A percentile compares a stretch with the other conserved stretches of the same genome.
Conservation (phyloP, 164 flowering plant genomes). For the Nymphaea colorata region DNA sequence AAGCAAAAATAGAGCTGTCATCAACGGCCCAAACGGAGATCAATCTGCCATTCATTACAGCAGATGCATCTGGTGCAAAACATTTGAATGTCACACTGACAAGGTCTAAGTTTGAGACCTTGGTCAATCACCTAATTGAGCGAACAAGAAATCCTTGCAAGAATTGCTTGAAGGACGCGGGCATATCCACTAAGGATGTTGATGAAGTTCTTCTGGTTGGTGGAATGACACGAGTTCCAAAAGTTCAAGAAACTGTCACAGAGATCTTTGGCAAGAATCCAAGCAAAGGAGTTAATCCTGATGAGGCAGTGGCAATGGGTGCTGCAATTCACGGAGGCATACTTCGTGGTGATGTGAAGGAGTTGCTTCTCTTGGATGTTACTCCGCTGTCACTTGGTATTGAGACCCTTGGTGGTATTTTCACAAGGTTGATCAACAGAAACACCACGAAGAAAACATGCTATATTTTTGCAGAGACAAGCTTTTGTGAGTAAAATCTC, state of each 20-base stretch:
- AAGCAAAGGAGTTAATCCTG: slow-evolving; percentile 69
- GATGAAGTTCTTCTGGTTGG: slow-evolving; percentile 75
- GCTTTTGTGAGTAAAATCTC: too few species aligned
- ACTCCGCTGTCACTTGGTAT: slow-evolving; percentile 64
- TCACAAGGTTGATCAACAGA: slow-evolving; percentile 51
- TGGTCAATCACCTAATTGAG: slow-evolving; percentile 46
- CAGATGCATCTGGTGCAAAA: slow-evolving; percentile 65
- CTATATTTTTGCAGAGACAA: too few species aligned
- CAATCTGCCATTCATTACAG: slow-evolving; percentile 38
- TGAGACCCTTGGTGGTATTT: slow-evolving; percentile 63
- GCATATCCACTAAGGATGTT: slow-evolving; percentile 38
- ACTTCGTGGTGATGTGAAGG: slow-evolving; percentile 65
- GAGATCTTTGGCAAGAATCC: slow-evolving; percentile 59
- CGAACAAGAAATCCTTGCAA: slow-evolving; percentile 47
- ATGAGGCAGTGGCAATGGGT: slow-evolving; percentile 77
- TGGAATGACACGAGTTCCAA: slow-evolving; percentile 70
- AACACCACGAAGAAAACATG: slow-evolving; percentile 18
- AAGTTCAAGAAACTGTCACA: slow-evolving; percentile 52
- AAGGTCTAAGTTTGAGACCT: slow-evolving; percentile 51
- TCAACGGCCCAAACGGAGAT: slow-evolving; percentile 59
- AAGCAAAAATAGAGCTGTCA: slow-evolving; percentile 64
- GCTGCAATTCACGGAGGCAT: slow-evolving; percentile 47
- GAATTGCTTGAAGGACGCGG: slow-evolving; percentile 67
- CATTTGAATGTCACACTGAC: slow-evolving; percentile 58
- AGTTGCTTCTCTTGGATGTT: slow-evolving; percentile 57